Base-by-base conservation (phyloP, 208 protist species). In the Leishmania lainsoni region DNA sequence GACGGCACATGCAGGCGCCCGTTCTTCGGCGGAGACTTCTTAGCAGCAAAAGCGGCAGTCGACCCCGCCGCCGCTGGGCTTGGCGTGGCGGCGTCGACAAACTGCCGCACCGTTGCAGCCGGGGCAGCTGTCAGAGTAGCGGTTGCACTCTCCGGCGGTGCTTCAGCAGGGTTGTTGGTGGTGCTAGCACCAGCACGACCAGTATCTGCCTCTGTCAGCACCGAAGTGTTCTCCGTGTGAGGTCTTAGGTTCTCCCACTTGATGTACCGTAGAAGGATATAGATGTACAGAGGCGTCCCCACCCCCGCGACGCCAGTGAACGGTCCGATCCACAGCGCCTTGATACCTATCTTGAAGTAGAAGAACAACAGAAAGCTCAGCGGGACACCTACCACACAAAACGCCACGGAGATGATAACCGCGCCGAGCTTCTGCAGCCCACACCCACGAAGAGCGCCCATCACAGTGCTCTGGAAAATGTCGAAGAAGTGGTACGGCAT, bases 401-500 rank as follows among this genome's bases (percentile, higher is more conserved):
- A 92, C 32, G 85, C 88, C 39, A 88, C 73, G 48, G 81, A 84
- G 75, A 97, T 94, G 76, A 95, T 88, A 20, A 87, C 65, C 4
- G 93, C 91, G 0, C 92, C 93, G 14, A 93, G 71, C 69, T 88
- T 89, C 80, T 97, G 93, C 65, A 95, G 74, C 75, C 87, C 90
- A 81, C 91, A 95, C 42, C 93, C 93, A 45, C 93, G 89, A 42
- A 97, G 83, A 61, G 93, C 88, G 49, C 88, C 89, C 91, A 97
- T 95, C 32, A 95, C 82, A 61, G 86, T 94, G 83, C 90, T 94
- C 85, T 97, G 93, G 78, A 94, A 93, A 12, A 92, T 87, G 70
- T 97, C 92, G 71, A 93, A 87, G 75, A 95, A 81, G 88, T 97
- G 93, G 78, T 95, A 97, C n/a, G 90, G 90, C 56, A 95, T 84